Evolutionary conservation across 257 asterid genomes (phyloP).

Genomic region (Nicotiana noctiflora): DNA sequence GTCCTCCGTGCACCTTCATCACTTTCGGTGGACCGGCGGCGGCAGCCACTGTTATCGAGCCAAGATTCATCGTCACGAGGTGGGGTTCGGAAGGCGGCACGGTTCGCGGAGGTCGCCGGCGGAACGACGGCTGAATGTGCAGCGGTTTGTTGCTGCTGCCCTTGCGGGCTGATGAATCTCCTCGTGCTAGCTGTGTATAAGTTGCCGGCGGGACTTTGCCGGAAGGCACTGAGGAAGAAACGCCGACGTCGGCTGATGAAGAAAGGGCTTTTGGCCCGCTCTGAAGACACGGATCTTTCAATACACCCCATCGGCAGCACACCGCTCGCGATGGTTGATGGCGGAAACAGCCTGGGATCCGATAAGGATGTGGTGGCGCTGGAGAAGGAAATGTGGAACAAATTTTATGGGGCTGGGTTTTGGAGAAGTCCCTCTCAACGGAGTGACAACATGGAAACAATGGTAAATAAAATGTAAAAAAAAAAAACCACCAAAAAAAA

Average conservation of each 20-base stretch:
- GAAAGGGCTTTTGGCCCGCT: constrained; percentile 8
- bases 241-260: constrained; percentile 37
- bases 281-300: constrained; percentile 19
- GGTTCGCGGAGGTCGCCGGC: constrained; percentile 68
- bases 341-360: constrained; percentile 15
- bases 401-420: constrained; percentile 58
- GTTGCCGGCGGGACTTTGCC: constrained; percentile 66
- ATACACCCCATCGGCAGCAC: constrained; percentile 29
- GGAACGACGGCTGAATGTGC: constrained; percentile 84
- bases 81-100: constrained; percentile 14
- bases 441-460: constrained; percentile 11
- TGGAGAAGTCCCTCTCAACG: constrained; percentile 76
- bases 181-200: constrained; percentile 56
- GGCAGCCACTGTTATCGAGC: constrained; percentile 30
- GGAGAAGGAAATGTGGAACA: constrained; percentile 74
- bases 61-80: constrained; percentile 27
- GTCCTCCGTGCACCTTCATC: constrained; percentile 29
- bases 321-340: neutral
- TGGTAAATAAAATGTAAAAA: neutral
- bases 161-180: constrained; percentile 59
- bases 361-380: constrained; percentile 49
- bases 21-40: constrained; percentile 26
- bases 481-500: neutral
- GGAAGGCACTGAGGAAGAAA: constrained; percentile 48
- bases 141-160: constrained; percentile 83